phyloP scores from a whole-genome alignment of 1,284 basidiomycete genomes.

The Ceratorhiza oryzae-sativae region DNA sequence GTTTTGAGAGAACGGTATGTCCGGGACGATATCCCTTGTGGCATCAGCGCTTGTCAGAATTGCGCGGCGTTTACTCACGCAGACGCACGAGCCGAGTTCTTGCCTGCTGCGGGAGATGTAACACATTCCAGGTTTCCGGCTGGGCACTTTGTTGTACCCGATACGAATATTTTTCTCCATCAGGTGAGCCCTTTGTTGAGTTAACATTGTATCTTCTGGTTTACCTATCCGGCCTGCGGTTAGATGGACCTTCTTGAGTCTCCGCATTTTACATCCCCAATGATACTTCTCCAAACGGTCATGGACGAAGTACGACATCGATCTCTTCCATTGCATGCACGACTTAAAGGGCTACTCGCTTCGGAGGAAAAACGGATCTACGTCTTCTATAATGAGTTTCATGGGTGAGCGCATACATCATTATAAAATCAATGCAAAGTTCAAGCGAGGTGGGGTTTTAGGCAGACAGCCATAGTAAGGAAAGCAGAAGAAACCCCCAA shows the following conservation, averaged over 20 bases:
- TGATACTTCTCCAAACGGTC: conserved; percentile 94
- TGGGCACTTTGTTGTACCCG: conserved; percentile 88
- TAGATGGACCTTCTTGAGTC: conserved; percentile 94
- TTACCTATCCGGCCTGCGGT: background rate
- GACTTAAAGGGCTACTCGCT: conserved; percentile 80
- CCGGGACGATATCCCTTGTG: conserved; percentile 92
- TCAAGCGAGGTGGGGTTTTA: too few species aligned
- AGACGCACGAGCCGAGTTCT: conserved; percentile 50
- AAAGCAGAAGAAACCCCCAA: conserved; percentile 83
- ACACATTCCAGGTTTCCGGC: conserved; percentile 62
- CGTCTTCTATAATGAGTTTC: conserved; percentile 93
- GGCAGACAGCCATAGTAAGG: conserved; percentile 78
- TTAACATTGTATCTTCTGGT: background rate
- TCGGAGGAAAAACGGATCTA: conserved; percentile 82
- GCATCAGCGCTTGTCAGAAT: conserved; percentile 72
- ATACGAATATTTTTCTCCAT: conserved; percentile 95
- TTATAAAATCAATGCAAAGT: too few species aligned
- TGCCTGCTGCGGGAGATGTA: conserved; percentile 61
- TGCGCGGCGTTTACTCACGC: conserved; percentile 58
- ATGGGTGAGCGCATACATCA: conserved; percentile 75
- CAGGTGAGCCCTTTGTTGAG: conserved; percentile 64
- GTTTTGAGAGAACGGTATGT: conserved; percentile 96
- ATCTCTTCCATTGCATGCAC: conserved; percentile 91
- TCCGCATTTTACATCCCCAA: conserved; percentile 71
- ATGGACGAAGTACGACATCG: conserved; percentile 96